Conservation (phyloP, 192 early-diverging fungal genomes). For the Ramicandelaber brevisporus region DNA sequence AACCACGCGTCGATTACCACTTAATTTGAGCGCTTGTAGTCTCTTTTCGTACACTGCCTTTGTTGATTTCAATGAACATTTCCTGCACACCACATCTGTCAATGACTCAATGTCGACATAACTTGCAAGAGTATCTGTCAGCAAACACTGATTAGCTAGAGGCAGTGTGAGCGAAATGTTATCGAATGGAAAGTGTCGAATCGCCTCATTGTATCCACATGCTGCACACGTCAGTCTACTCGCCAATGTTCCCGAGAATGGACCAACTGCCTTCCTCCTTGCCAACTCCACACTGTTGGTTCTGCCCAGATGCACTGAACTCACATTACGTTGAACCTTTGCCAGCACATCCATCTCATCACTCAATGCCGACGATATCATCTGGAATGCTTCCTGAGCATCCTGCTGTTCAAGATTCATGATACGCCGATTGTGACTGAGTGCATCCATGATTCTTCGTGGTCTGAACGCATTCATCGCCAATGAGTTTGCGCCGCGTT, state of each 20-base stretch:
- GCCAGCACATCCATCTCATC: slow-evolving; percentile 21
- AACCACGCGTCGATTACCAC: too few species aligned
- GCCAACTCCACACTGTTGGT: too few species aligned
- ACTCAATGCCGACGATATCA: slow-evolving; percentile 42
- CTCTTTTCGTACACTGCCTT: too few species aligned
- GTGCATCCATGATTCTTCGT: slow-evolving; percentile 26
- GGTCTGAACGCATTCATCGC: slow-evolving; percentile 27
- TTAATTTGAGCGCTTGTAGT: too few species aligned
- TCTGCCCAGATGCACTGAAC: too few species aligned
- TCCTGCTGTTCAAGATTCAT: slow-evolving; percentile 59
- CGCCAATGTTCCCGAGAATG: slow-evolving; percentile 52
- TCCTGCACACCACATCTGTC: slow-evolving; percentile 12
- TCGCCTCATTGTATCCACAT: slow-evolving; percentile 53
- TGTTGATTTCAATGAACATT: slow-evolving; percentile 17
- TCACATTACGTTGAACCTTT: too few species aligned
- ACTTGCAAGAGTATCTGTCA: slow-evolving; percentile 11
- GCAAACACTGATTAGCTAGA: slow-evolving; percentile 9
- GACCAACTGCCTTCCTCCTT: too few species aligned
- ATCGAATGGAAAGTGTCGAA: slow-evolving; percentile 61
- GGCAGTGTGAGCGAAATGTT: slow-evolving; percentile 50
- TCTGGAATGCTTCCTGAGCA: slow-evolving; percentile 69
- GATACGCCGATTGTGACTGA: slow-evolving; percentile 23
- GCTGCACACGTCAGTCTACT: slow-evolving; percentile 45
- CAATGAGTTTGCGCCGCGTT: slow-evolving; percentile 10
- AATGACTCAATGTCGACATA: slow-evolving; percentile 16